phyloP scores from a whole-genome alignment of 192 early-diverging fungal genomes.

The Geosiphon pyriformis region DNA sequence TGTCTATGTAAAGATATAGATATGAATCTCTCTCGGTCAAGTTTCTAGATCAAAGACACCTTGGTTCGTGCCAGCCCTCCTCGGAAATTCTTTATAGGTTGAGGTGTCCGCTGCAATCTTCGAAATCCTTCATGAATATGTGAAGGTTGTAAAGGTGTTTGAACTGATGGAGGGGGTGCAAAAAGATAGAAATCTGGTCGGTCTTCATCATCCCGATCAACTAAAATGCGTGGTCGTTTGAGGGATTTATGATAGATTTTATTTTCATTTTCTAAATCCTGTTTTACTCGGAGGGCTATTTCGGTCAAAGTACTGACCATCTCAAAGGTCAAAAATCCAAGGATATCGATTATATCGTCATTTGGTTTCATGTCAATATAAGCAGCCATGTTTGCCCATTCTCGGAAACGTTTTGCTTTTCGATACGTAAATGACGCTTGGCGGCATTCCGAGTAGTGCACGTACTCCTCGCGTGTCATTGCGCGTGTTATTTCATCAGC shows the following conservation, averaged over 20 bases:
- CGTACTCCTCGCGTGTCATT: conserved; percentile 99
- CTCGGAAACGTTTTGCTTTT: conserved; percentile 86
- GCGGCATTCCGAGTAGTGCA: conserved; percentile 97
- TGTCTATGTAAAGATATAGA: too few species aligned
- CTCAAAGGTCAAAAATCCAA: conserved; percentile 94
- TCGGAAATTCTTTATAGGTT: conserved; percentile 71
- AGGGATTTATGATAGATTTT: conserved; percentile 29
- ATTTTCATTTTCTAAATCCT: conserved; percentile 47
- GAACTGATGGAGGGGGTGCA: conserved; percentile 69
- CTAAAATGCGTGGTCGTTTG: background rate
- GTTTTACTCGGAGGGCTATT: conserved; percentile 73
- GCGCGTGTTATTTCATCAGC: conserved; percentile 89
- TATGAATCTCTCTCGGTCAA: too few species aligned
- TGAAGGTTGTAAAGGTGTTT: conserved; percentile 71
- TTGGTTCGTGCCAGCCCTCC: conserved; percentile 69
- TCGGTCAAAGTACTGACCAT: conserved; percentile 91
- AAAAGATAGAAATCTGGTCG: conserved; percentile 50
- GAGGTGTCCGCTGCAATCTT: conserved; percentile 66
- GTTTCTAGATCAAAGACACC: conserved; percentile 64
- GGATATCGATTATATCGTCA: conserved; percentile 92
- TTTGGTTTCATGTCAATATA: conserved; percentile 87
- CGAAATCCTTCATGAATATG: conserved; percentile 96
- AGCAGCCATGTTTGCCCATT: conserved; percentile 89
- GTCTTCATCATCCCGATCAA: conserved; percentile 19
- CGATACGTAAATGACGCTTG: conserved; percentile 97